Evolutionary conservation across 2,329 filamentous ascomycete genomes (phyloP), one percentile per base, ranked within the genome.

Genomic region (Elsinoe australis): DNA sequence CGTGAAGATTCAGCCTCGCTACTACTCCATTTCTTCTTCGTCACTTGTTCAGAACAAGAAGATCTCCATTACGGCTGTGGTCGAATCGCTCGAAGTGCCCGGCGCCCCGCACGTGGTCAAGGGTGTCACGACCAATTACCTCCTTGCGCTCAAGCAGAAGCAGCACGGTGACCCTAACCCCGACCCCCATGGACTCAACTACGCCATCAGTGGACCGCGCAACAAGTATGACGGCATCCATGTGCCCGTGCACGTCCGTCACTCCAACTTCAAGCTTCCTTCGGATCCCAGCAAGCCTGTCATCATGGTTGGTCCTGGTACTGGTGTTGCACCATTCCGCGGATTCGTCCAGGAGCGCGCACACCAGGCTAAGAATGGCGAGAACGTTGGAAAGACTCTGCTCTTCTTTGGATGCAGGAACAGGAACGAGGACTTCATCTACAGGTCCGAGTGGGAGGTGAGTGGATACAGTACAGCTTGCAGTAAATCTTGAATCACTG

Each of bases 1-100:
- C 53, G 86, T 82, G 69, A 96, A 95, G 74, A 80, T 98, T 50
- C 92, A 98, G 67, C 90, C 92, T 31, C 87, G 92, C 42, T 98
- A 96, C 75, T 98, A 98, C 73, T 98, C 94, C 42, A 98, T 98
- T 66, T 98, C 92, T 2, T 98, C 94, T 1, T 96, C 92, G 1
- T 95, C 92, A 5, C 67, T 88, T 6, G 89, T 94, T 12, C 89
- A 98, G 64, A 89, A 92, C 64, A 83, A 94, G 69, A 90, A 88
- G 71, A 88, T 98, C 56, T 87, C 92, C 52, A 85, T 98, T 60
- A 98, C 92, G 12, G 90, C 90, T 50, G 84, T 96, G 32, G 90
- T 98, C 51, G 92, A 96, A 66, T 87, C 83, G 9, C 77, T 88
- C 57, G 70, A 79, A 51, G 78, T 94, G 55, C 82, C 87, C 15